Conservation (phyloP, 768 basidiomycete species). For the Pisolithus albus region DNA sequence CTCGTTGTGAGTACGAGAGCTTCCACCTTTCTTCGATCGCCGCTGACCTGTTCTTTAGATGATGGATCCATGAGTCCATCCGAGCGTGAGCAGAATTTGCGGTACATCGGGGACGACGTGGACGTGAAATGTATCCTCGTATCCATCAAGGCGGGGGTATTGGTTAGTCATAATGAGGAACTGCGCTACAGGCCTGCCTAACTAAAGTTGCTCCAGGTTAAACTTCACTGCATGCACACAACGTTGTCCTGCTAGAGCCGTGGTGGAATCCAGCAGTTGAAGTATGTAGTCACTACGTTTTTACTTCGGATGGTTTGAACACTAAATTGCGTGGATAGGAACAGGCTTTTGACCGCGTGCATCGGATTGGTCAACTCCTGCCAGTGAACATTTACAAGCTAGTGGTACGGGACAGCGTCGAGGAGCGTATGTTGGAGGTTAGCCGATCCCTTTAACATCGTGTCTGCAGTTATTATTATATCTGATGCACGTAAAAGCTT, state of each 20-base stretch:
- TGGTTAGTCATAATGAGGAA: neutral
- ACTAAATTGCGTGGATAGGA: neutral
- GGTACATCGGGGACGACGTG: neutral
- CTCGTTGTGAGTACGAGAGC: too few species aligned
- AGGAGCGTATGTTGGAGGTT: neutral
- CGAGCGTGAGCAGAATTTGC: neutral
- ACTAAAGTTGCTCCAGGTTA: neutral
- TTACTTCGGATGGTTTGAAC: neutral
- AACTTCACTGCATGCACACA: neutral
- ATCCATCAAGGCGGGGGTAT: neutral
- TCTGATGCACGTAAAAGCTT: neutral
- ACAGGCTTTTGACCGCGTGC: neutral
- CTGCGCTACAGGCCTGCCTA: neutral
- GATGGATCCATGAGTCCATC: neutral
- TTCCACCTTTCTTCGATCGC: too few species aligned
- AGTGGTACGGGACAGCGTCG: neutral
- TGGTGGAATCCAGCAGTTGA: neutral
- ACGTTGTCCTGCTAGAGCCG: neutral
- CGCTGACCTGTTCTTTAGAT: too few species aligned
- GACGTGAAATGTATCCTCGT: neutral
- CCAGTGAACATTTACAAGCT: neutral
- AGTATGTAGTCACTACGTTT: neutral
- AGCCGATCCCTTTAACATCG: too few species aligned
- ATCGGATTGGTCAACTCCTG: neutral
- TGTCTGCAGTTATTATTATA: neutral